These are phyloP conservation scores for Podaxis sp. DNA, from an alignment of 768 basidiomycete genomes.

Conservation along the genomic window DNA sequence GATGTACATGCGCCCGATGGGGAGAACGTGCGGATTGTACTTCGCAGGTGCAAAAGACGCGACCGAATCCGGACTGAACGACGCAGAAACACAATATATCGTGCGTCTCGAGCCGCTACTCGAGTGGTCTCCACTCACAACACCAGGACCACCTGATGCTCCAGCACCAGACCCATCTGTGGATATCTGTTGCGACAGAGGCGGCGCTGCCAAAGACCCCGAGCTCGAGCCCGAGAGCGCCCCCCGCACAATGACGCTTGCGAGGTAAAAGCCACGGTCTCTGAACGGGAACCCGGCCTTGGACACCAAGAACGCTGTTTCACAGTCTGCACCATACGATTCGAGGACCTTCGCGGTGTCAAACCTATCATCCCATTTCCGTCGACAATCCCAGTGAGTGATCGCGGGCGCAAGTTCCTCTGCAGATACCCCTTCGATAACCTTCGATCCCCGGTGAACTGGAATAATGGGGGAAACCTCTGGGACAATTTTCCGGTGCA, in stretches of 20 bases:
- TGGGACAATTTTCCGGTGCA: slow-evolving; percentile 74
- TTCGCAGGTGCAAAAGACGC: slow-evolving; percentile 59
- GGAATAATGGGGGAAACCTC: slow-evolving; percentile 81
- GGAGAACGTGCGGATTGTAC: slow-evolving; percentile 74
- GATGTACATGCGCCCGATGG: slow-evolving; percentile 78
- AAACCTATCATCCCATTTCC: slow-evolving; percentile 86
- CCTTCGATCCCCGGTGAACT: slow-evolving; percentile 84
- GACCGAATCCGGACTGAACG: slow-evolving; percentile 68
- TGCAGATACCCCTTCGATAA: slow-evolving; percentile 90
- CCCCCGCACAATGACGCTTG: slow-evolving; percentile 71
- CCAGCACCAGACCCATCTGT: slow-evolving; percentile 37
- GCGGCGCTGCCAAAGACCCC: slow-evolving; percentile 14
- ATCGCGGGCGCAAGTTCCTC: slow-evolving; percentile 85
- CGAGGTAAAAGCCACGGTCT: slow-evolving; percentile 82
- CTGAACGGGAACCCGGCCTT: slow-evolving; percentile 90
- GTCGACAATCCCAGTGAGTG: slow-evolving; percentile 66
- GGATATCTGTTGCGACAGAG: slow-evolving; percentile 41
- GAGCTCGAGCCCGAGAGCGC: slow-evolving; percentile 26
- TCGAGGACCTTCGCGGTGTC: slow-evolving; percentile 70
- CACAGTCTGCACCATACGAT: slow-evolving; percentile 72
- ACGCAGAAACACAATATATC: slow-evolving; percentile 82
- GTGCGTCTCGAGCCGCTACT: slow-evolving; percentile 50
- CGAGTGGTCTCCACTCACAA: slow-evolving; percentile 20
- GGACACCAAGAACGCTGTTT: slow-evolving; percentile 68
- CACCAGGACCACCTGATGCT: background rate